phyloP scores from a whole-genome alignment of 805 yeast genomes.

The Wickerhamiella dianesei region DNA sequence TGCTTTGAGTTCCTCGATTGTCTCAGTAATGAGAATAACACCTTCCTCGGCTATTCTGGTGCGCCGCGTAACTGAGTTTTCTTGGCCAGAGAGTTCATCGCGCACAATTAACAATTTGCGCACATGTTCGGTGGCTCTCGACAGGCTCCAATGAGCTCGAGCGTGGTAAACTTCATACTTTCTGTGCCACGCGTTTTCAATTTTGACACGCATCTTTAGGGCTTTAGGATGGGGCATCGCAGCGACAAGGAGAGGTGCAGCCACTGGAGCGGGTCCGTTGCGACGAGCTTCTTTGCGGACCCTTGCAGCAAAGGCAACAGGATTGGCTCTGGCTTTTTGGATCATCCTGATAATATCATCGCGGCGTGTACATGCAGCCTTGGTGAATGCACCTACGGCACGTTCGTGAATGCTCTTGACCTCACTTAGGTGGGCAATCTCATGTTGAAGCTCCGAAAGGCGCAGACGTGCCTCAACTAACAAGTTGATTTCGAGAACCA shows the following conservation, averaged over 20 bases:
- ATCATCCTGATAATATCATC: not conserved
- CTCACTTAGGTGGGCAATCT: conserved; percentile 1
- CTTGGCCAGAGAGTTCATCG: not conserved
- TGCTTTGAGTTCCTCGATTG: not conserved
- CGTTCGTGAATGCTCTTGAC: not conserved
- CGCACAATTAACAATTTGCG: not conserved
- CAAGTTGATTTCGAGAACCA: conserved; percentile 1
- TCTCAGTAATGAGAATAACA: not conserved
- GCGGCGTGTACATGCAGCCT: not conserved
- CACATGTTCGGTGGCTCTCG: conserved; percentile 1
- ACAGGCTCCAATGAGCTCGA: conserved; percentile 3
- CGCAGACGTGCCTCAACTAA: conserved; percentile 1
- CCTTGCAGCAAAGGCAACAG: not conserved
- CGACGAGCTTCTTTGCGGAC: not conserved
- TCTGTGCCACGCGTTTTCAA: not conserved
- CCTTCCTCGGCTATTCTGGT: conserved; percentile 1
- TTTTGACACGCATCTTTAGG: not conserved
- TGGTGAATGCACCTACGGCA: not conserved
- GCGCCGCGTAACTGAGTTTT: not conserved
- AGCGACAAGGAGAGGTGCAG: not conserved
- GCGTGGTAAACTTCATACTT: conserved; percentile 4
- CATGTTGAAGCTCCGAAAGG: not conserved
- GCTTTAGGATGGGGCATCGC: not conserved
- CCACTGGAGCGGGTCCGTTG: not conserved
- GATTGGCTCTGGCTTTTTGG: not conserved